phyloP scores from a whole-genome alignment of 768 basidiomycete species.

The Amanita molliuscula region DNA sequence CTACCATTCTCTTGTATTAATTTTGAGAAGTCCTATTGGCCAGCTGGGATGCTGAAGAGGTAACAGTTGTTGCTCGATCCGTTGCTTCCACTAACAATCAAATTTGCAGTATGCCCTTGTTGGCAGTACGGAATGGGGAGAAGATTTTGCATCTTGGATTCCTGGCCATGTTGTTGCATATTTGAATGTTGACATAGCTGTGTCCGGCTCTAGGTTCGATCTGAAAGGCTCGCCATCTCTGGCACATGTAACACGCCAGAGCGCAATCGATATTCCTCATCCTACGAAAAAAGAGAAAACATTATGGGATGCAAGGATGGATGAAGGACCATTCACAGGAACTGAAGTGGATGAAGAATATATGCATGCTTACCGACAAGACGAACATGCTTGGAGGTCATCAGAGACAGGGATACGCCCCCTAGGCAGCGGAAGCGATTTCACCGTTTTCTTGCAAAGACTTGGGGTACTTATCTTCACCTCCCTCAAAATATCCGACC shows the following conservation, averaged over 20 bases:
- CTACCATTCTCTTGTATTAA: not conserved
- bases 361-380: constrained; percentile 26
- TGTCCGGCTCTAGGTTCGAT: constrained; percentile 49
- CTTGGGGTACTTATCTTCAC: constrained; percentile 27
- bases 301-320: constrained; percentile 70
- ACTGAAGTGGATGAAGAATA: constrained; percentile 31
- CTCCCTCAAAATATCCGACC: not conserved
- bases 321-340: constrained; percentile 42
- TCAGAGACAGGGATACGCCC: constrained; percentile 37
- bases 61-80: constrained; percentile 19
- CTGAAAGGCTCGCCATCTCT: constrained; percentile 69
- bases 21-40: constrained; percentile 43
- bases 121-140: constrained; percentile 89
- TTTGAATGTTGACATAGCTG: constrained; percentile 71
- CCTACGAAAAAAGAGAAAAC: constrained; percentile 53
- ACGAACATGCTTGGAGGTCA: constrained; percentile 20
- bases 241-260: constrained; percentile 57
- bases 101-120: constrained; percentile 45
- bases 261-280: constrained; percentile 65
- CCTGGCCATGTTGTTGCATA: constrained; percentile 75
- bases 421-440: constrained; percentile 87
- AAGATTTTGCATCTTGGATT: constrained; percentile 83
- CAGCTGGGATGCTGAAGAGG: constrained; percentile 71
- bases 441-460: constrained; percentile 83
- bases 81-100: not conserved